These are phyloP conservation scores for Sporothrix humicola DNA, from an alignment of 2,329 filamentous ascomycete genomes.

Conservation along the genomic window DNA sequence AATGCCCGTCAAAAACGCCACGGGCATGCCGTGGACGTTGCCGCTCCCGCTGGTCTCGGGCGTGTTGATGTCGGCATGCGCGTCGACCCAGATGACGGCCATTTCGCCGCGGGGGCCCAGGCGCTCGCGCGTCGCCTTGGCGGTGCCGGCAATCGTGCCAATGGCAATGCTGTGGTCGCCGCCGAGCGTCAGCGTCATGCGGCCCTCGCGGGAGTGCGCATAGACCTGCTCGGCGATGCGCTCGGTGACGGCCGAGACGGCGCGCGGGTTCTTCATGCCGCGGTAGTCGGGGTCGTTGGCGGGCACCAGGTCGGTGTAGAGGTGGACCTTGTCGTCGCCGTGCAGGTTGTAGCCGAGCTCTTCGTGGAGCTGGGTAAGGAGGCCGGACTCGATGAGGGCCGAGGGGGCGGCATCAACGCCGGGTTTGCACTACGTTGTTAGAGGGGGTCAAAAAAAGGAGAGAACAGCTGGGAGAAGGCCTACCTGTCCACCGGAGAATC, in stretches of 20 bases:
- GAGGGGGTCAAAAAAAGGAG: not conserved
- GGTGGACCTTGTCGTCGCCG: constrained; percentile 82
- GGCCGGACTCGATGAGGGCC: constrained; percentile 85
- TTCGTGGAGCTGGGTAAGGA: constrained; percentile 79
- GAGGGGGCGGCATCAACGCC: constrained; percentile 91
- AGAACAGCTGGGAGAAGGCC: constrained; percentile 10
- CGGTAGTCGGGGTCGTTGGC: constrained; percentile 77
- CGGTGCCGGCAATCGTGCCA: constrained; percentile 85
- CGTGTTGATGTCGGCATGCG: constrained; percentile 96
- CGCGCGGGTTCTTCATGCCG: constrained; percentile 90
- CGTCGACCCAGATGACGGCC: constrained; percentile 98
- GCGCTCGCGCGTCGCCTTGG: constrained; percentile 83
- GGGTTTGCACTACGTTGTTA: constrained; percentile 71
- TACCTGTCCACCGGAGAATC: constrained; percentile 96
- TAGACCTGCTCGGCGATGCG: constrained; percentile 85
- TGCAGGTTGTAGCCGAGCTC: constrained; percentile 89
- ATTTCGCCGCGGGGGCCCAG: constrained; percentile 71
- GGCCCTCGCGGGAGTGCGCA: constrained; percentile 78
- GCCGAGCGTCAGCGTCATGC: constrained; percentile 89
- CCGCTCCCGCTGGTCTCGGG: constrained; percentile 88
- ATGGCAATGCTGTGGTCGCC: constrained; percentile 98
- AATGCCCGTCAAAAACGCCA: constrained; percentile 87
- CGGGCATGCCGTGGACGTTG: constrained; percentile 98
- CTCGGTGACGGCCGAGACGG: constrained; percentile 83
- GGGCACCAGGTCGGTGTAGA: constrained; percentile 78